Conservation (phyloP, 106 monocot genomes). For the Ottelia alismoides region DNA sequence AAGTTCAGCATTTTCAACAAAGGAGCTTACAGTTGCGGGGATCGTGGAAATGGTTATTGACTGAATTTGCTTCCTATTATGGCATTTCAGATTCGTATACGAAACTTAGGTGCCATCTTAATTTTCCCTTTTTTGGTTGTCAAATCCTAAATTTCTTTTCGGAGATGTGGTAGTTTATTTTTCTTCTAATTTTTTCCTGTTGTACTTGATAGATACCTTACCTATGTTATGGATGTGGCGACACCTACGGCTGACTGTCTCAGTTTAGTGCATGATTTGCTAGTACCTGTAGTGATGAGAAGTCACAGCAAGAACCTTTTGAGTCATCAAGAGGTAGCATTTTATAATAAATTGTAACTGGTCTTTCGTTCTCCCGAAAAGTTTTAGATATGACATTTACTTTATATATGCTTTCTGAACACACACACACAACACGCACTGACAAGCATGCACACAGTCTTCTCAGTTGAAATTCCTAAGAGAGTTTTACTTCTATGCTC, state of each 20-base stretch:
- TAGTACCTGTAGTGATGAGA: constrained; percentile 67
- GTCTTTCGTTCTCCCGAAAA: too few relatives aligned
- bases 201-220: constrained; percentile 87
- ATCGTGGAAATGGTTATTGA: constrained; percentile 88
- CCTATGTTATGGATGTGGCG: constrained; percentile 98
- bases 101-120: constrained; percentile 53
- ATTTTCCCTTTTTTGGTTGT: too few relatives aligned
- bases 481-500: too few relatives aligned
- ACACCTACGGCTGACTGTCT: constrained; percentile 95
- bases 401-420: too few relatives aligned
- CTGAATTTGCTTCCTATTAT: constrained; percentile 93
- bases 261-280: constrained; percentile 59
- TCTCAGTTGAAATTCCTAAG: too few relatives aligned
- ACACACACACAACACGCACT: too few relatives aligned
- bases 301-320: constrained; percentile 42
- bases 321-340: constrained; percentile 98
- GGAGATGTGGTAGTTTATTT: too few relatives aligned
- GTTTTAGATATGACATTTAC: too few relatives aligned
- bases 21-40: constrained; percentile 81
- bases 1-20: constrained; percentile 76
- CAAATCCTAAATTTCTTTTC: too few relatives aligned
- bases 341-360: too few relatives aligned
- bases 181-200: too few relatives aligned
- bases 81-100: constrained; percentile 95
- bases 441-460: too few relatives aligned